Conservation (phyloP, 352 stramenopile species). For the Phytophthora pseudosyringae region DNA sequence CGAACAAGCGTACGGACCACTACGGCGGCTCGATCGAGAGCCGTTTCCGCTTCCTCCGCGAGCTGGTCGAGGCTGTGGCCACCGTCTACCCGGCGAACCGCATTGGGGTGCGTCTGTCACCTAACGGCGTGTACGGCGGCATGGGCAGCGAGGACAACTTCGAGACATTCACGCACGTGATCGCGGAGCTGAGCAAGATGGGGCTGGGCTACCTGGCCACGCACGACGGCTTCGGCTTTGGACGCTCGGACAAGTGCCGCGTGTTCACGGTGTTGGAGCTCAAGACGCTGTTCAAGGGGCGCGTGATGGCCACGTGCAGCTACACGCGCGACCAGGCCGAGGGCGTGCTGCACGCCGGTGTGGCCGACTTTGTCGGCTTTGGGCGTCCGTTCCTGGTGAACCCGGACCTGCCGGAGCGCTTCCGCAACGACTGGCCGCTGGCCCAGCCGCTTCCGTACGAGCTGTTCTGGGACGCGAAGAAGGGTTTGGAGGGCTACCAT, state of each 20-base stretch:
- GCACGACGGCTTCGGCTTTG: slow-evolving; percentile 43
- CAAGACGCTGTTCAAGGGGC: slow-evolving; percentile 39
- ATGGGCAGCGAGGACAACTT: slow-evolving; percentile 51
- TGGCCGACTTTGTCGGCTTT: slow-evolving; percentile 40
- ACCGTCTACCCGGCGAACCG: slow-evolving; percentile 33
- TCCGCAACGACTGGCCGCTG: slow-evolving; percentile 34
- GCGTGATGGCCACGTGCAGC: slow-evolving; percentile 35
- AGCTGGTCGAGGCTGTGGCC: slow-evolving; percentile 65
- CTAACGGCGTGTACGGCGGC: slow-evolving; percentile 41
- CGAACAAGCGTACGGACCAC: slow-evolving; percentile 80
- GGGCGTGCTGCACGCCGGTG: slow-evolving; percentile 38
- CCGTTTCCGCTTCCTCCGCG: slow-evolving; percentile 66
- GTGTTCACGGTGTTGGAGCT: slow-evolving; percentile 36
- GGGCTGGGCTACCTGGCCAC: slow-evolving; percentile 49
- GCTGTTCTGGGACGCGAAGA: slow-evolving; percentile 28
- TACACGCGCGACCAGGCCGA: slow-evolving; percentile 48
- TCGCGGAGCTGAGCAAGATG: slow-evolving; percentile 38
- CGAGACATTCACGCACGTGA: slow-evolving; percentile 49
- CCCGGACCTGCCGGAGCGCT: slow-evolving; percentile 44
- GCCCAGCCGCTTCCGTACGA: slow-evolving; percentile 16
- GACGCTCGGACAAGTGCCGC: slow-evolving; percentile 35
- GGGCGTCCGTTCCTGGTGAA: slow-evolving; percentile 43
- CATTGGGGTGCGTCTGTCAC: slow-evolving; percentile 42
- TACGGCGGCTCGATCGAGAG: slow-evolving; percentile 88
- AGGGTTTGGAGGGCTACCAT: slow-evolving; percentile 24